Percentiles rank a stretch among this genome's conserved stretches.
Evolutionary conservation across 2,329 filamentous ascomycete species (phyloP).

Genomic region (Hymenoscyphus albidus): DNA sequence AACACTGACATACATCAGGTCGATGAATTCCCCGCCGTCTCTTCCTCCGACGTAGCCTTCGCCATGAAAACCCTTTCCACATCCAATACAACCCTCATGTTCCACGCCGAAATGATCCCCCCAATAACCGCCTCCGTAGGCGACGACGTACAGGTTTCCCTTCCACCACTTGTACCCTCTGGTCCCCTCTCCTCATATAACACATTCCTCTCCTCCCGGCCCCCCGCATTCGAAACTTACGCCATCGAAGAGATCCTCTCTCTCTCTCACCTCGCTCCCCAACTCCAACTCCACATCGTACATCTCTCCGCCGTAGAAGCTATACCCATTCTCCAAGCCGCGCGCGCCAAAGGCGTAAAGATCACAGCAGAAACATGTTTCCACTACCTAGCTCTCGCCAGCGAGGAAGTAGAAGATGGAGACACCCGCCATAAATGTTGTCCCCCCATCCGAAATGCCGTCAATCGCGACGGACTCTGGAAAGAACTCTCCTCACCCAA

Average conservation of each 20-base stretch:
- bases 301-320: conserved; percentile 67
- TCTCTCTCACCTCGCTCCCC: conserved; percentile 73
- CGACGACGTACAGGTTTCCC: conserved; percentile 67
- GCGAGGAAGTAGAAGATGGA: conserved; percentile 62
- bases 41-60: conserved; percentile 69
- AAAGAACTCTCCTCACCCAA: conserved; percentile 66
- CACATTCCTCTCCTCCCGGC: conserved; percentile 88
- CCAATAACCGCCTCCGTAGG: conserved; percentile 75
- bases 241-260: conserved; percentile 84
- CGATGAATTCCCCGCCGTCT: conserved; percentile 93
- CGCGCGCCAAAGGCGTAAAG: conserved; percentile 58
- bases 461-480: conserved; percentile 55
- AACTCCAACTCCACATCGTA: conserved; percentile 83
- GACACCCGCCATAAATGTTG: conserved; percentile 74
- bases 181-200: conserved; percentile 75
- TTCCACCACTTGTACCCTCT: conserved; percentile 64
- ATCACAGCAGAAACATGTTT: conserved; percentile 76
- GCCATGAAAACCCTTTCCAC: conserved; percentile 79
- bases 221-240: conserved; percentile 84
- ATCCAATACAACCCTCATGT: conserved; percentile 89
- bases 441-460: conserved; percentile 62
- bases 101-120: conserved; percentile 98
- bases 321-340: conserved; percentile 61
- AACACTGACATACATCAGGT: conserved; percentile 51
- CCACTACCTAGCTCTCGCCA: conserved; percentile 67